phyloP scores from a whole-genome alignment of 345 rosid species.

The Gossypium australe region DNA sequence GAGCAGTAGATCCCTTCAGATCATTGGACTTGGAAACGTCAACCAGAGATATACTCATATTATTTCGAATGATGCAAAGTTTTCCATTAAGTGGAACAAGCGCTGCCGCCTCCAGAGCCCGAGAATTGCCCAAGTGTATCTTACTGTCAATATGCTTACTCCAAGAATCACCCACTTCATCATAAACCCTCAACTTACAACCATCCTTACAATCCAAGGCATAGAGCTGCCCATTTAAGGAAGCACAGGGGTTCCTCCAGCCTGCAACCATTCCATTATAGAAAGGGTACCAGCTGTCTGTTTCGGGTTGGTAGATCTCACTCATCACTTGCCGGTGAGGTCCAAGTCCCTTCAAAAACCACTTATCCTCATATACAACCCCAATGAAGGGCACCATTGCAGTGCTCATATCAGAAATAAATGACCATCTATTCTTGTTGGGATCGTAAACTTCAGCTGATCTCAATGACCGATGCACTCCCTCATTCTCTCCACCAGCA shows the following conservation, averaged over 20 bases:
- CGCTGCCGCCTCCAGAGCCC: conserved; percentile 65
- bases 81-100: conserved; percentile 65
- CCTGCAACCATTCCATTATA: conserved; percentile 71
- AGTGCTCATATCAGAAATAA: conserved; percentile 68
- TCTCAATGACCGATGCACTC: conserved; percentile 56
- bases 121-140: conserved; percentile 63
- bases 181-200: conserved; percentile 63
- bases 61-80: conserved; percentile 59
- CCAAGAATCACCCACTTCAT: conserved; percentile 61
- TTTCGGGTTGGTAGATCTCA: conserved; percentile 58
- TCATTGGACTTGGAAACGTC: conserved; percentile 45
- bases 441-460: conserved; percentile 77
- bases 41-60: conserved; percentile 66
- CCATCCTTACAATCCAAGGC: conserved; percentile 75
- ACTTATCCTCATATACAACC: conserved; percentile 57
- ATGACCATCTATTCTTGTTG: conserved; percentile 70
- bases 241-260: conserved; percentile 68
- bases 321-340: conserved; percentile 61
- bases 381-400: conserved; percentile 78
- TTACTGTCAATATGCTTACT: conserved; percentile 59
- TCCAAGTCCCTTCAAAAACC: conserved; percentile 72
- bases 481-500: conserved; percentile 74
- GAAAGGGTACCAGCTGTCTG: conserved; percentile 54
- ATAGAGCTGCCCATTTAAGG: conserved; percentile 51
- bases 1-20: conserved; percentile 37